Evolutionary conservation across 371 early-diverging fungal species (phyloP).

Genomic region (Coemansia sp.): DNA sequence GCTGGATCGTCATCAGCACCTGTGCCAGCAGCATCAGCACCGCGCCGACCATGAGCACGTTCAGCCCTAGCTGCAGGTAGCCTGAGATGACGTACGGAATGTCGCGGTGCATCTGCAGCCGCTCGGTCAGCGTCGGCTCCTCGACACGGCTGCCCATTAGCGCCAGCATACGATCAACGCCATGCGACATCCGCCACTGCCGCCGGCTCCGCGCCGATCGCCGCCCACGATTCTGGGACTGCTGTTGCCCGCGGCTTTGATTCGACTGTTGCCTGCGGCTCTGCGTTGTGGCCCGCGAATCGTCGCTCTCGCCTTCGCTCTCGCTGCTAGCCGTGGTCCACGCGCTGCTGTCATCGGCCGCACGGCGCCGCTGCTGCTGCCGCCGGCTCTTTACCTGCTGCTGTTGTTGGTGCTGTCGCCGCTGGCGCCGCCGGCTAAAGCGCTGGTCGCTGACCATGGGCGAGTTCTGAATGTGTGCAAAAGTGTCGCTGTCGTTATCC

Average conservation of each 20-base stretch:
- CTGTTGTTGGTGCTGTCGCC: constrained; percentile 13
- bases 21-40: constrained; percentile 60
- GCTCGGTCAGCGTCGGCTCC: constrained; percentile 32
- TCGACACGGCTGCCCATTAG: constrained; percentile 41
- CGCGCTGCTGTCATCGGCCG: constrained; percentile 12
- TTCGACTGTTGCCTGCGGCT: not conserved
- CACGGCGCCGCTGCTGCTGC: not conserved
- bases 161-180: constrained; percentile 41
- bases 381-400: constrained; percentile 1
- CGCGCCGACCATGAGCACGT: constrained; percentile 55
- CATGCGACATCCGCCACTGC: constrained; percentile 30
- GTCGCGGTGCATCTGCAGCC: constrained; percentile 51
- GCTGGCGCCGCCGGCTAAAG: constrained; percentile 19
- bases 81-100: constrained; percentile 51
- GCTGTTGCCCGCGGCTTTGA: not conserved
- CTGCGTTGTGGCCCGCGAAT: not conserved
- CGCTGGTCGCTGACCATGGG: constrained; percentile 21
- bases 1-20: constrained; percentile 61
- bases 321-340: constrained; percentile 24
- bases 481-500: not conserved
- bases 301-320: not conserved
- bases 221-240: not conserved
- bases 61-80: constrained; percentile 65
- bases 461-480: constrained; percentile 8
- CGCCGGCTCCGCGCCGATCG: constrained; percentile 17